These are phyloP conservation scores for Fusarium sp. DNA, from an alignment of 2,329 filamentous ascomycete species.

Conservation along the genomic window DNA sequence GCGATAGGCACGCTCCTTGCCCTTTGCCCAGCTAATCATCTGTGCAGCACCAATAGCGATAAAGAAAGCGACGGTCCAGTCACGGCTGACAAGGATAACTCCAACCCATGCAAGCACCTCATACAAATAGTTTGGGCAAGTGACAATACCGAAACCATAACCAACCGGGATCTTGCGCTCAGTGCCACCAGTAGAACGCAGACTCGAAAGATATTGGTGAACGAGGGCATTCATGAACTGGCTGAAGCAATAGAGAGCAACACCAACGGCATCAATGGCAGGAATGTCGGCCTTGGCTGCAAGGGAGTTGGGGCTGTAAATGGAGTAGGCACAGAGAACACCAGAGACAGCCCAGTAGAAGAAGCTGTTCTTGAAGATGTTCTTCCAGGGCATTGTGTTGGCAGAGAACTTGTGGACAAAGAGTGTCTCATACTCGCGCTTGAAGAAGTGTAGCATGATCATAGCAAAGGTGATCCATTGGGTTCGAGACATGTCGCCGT, in stretches of 20 bases:
- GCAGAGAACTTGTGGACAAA: constrained; percentile 96
- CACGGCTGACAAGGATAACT: constrained; percentile 80
- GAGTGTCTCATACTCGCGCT: constrained; percentile 93
- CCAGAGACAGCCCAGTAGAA: constrained; percentile 95
- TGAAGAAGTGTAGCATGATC: constrained; percentile 85
- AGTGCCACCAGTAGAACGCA: constrained; percentile 81
- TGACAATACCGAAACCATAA: constrained; percentile 85
- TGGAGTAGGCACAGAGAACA: constrained; percentile 81
- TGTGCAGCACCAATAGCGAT: constrained; percentile 75
- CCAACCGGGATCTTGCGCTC: constrained; percentile 89
- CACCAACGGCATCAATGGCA: constrained; percentile 69
- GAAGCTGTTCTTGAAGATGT: constrained; percentile 93
- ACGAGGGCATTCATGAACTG: constrained; percentile 83
- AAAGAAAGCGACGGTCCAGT: constrained; percentile 81
- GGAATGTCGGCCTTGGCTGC: constrained; percentile 64
- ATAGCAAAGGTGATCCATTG: constrained; percentile 80
- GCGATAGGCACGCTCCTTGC: constrained; percentile 91
- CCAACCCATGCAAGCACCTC: constrained; percentile 89
- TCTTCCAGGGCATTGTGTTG: constrained; percentile 89
- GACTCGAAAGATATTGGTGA: constrained; percentile 79
- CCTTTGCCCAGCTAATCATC: constrained; percentile 89
- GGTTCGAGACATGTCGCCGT: constrained; percentile 65
- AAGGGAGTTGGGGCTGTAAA: constrained; percentile 79
- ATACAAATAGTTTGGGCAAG: constrained; percentile 97
- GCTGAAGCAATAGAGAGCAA: constrained; percentile 78